Evolutionary conservation across 2,329 filamentous ascomycete genomes (phyloP), one percentile per base, ranked within the genome.

Genomic region (Exutisphaerella laricina): DNA sequence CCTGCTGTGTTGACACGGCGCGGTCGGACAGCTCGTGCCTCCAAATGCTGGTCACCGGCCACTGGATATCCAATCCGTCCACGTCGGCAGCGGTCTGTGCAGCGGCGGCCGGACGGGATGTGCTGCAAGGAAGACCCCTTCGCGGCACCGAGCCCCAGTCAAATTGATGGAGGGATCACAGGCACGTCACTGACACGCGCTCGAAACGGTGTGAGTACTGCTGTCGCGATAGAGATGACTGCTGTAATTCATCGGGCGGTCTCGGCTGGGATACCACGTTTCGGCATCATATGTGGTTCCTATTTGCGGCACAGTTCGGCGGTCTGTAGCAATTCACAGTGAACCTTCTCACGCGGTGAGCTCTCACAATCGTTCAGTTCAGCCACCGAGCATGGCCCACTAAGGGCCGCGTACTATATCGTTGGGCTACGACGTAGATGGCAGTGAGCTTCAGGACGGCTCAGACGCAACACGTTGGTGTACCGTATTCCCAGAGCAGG

Each of bases 151-250:
- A 32, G 43, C 46, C 41, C 36, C 30, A 34, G 14, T 34, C 41
- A 41, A 35, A 43, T 23, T 30, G 35, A 39, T 38, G 17, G 40
- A 46, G 22, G 43, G 35, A 43, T 20, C 29, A 43, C 43, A 44
- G 40, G 41, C 45, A 46, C 48, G 48, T 51, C 50, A 51, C 48
- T 44, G 41, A 44, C 41, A 39, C 41, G 41, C 35, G 21, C 32
- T 13, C 28, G 26, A 37, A 32, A 44, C 41, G 41, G 43, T 41
- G 31, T 32, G 38, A 41, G 38, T 22, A 35, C 18, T 40, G 28
- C 18, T 33, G 26, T n/a, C 22, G 28, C 23, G 25, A 12, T 26
- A 16, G 28, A 40, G 38, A 40, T 30, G 26, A 40, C 17, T 40
- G 23, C 22, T 20, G 18, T 20, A 22, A 23, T 40, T 25, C 26